Evolutionary conservation across 139 green algal species (phyloP), one percentile per base, ranked within the genome.

Genomic region (Haematococcus sp.): DNA sequence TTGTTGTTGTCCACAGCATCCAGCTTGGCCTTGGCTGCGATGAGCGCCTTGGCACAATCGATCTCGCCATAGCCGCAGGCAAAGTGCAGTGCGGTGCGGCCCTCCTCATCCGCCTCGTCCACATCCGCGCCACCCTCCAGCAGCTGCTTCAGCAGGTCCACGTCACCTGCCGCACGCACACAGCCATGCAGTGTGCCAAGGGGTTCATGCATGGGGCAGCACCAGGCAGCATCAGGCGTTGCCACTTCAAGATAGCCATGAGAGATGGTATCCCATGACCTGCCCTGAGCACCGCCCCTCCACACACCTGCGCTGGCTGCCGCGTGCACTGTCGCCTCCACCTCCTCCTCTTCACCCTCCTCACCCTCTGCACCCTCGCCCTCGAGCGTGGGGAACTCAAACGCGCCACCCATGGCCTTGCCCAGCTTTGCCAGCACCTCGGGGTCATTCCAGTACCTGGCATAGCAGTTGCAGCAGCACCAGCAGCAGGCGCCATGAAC

Each of bases 51-150:
- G 55, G 72, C 78, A 78, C 91, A 95, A 40, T 86, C 87, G 17
- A 95, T 63, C 88, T 98, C 93, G 20, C 90, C 91, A 74, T 97
- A 98, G 13, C 92, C 93, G 72, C 88, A 89, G 1, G 95, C 93
- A 87, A 99, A 99, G 83, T 99, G 95, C 69, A 99, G 89, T 7
- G 92, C 91, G 9, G 94, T 97, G 64, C 96, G 90, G 4, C 96
- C 96, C 85, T 99, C 93, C 60, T 92, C 88, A 75, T 99, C 96
- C 66, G 86, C 84, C 73, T 95, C 89, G 77, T 99, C 89, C n/a
- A 87, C 79, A 63, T 95, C 83, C 0, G 80, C 88, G 7, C 86
- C 89, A 23, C 27, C 76, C 71, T 72, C 74, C 1, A 88, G 55
- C 60, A 97, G 74, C 83, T 91, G 76, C 82, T 93, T 82, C 78